A percentile compares a stretch with the other conserved stretches of the same genome.
phyloP scores from a whole-genome alignment of 2,329 filamentous ascomycete genomes.

The Sarocladium oryzae region DNA sequence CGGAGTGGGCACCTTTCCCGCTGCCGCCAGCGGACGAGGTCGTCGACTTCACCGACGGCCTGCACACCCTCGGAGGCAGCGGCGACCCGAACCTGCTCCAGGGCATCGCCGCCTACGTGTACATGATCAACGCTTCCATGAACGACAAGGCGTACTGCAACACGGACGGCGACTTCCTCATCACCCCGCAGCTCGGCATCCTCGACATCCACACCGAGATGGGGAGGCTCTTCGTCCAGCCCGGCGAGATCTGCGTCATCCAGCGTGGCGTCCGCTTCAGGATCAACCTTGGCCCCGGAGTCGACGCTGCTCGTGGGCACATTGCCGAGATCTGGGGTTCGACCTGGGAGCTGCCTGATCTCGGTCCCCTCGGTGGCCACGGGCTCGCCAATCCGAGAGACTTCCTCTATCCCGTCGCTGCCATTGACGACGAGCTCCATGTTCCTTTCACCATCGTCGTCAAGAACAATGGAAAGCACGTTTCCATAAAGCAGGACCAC shows the following conservation, averaged over 20 bases:
- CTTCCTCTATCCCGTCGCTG: conserved; percentile 61
- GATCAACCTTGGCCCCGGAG: conserved; percentile 48
- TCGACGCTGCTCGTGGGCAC: conserved; percentile 52
- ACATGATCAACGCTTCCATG: conserved; percentile 64
- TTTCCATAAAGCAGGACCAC: conserved; percentile 50
- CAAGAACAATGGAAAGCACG: conserved; percentile 54
- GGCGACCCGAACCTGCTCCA: conserved; percentile 65
- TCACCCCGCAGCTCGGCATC: conserved; percentile 58
- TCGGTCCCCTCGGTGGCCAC: conserved; percentile 62
- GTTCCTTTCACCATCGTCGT: conserved; percentile 37
- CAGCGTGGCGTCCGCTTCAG: conserved; percentile 56
- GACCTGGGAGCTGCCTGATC: conserved; percentile 58
- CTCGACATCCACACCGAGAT: conserved; percentile 61
- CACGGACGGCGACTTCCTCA: conserved; percentile 60
- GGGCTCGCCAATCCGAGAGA: conserved; percentile 61
- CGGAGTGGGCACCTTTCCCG: neutral
- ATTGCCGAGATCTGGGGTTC: conserved; percentile 62
- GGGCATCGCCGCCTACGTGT: conserved; percentile 63
- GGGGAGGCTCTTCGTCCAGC: conserved; percentile 53
- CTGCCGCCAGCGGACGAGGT: neutral
- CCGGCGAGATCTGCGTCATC: conserved; percentile 59
- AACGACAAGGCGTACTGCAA: conserved; percentile 63
- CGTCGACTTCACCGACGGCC: conserved; percentile 29
- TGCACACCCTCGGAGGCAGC: conserved; percentile 60
- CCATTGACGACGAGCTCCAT: conserved; percentile 23